Evolutionary conservation across 768 basidiomycete species (phyloP), one percentile per base, ranked within the genome.

Genomic region (Neoboletus subvelutipes): DNA sequence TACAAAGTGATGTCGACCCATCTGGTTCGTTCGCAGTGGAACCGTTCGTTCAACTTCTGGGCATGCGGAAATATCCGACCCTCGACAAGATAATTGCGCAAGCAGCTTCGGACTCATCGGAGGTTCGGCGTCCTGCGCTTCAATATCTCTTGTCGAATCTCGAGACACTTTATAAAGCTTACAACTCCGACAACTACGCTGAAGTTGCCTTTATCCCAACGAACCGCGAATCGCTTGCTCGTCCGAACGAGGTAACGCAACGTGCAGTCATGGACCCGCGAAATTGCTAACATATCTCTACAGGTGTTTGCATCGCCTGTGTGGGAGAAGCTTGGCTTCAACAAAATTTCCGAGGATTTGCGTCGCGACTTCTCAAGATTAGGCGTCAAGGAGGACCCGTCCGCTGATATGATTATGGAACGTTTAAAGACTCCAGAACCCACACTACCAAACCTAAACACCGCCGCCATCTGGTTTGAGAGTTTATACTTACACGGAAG

Each of bases 191-290:
- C 0, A 4, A 60, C n/a, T 64, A 64, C 11, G 46, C 47, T 1
- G 4, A 55, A 12, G 9, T 46, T 15, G 46, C 57, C n/a, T 63
- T 64, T 18, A 63, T 63, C 18, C 62, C 62, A 12, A 64, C 62
- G 7, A 42, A 64, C 33, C 0, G 12, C 2, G 53, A 40, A 13
- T 37, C 43, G 1, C 58, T 55, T 46, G 57, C 54, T 6, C 13
- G 53, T 43, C 48, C 29, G 18, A 52, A 60, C 26, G 58, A 63
- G 57, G 62, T 63, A 33, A 45, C 8, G 20, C 5, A 13, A 61
- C 7, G 13, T 40, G 36, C 5, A 5, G 20, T 22, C 5, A 15
- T 2, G 12, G 43, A 17, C 11, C 3, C 1, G 11, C n/a, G 7
- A 40, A 22, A 9, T 52, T 2, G 4, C 17, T 50, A 34, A 64